These are phyloP conservation scores for Trypanosoma platydactyli DNA, from an alignment of 208 protist genomes.

Conservation along the genomic window DNA sequence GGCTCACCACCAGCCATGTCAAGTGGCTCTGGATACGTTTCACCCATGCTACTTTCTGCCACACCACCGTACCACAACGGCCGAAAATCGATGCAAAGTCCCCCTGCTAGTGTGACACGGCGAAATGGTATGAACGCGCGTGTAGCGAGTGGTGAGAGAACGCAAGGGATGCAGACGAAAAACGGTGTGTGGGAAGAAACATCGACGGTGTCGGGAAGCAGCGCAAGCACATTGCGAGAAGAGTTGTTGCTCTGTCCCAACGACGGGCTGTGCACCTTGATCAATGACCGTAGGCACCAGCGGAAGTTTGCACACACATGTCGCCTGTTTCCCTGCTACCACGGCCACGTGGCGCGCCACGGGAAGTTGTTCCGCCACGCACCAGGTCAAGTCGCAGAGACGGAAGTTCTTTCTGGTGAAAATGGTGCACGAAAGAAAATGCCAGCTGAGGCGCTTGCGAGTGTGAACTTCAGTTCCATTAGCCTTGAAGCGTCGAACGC, in stretches of 20 bases:
- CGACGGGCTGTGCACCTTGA: constrained; percentile 64
- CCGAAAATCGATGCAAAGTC: background rate
- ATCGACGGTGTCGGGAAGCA: constrained; percentile 63
- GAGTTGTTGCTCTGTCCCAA: constrained; percentile 72
- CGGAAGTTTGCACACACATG: constrained; percentile 83
- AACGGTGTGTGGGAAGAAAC: constrained; percentile 33
- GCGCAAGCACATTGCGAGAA: constrained; percentile 58
- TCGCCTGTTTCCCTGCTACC: constrained; percentile 85
- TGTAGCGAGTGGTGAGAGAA: background rate
- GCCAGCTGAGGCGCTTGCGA: constrained; percentile 60
- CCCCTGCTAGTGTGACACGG: background rate
- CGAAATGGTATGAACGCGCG: background rate
- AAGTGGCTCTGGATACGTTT: constrained; percentile 9
- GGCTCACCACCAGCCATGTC: constrained; percentile 7
- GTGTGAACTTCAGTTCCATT: constrained; percentile 84
- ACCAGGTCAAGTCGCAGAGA: constrained; percentile 57
- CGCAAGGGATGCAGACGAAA: background rate
- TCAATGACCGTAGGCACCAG: constrained; percentile 87
- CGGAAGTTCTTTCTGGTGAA: constrained; percentile 36
- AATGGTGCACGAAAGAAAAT: constrained; percentile 38
- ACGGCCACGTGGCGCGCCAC: constrained; percentile 73
- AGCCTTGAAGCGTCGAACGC: constrained; percentile 78
- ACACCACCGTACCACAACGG: constrained; percentile 12
- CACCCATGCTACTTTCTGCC: constrained; percentile 1
- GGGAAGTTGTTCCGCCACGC: constrained; percentile 81